A percentile compares a stretch with the other conserved stretches of the same genome.
These are phyloP conservation scores for Aristolochia californica DNA, from an alignment of 164 flowering plant genomes.

Conservation along the genomic window DNA sequence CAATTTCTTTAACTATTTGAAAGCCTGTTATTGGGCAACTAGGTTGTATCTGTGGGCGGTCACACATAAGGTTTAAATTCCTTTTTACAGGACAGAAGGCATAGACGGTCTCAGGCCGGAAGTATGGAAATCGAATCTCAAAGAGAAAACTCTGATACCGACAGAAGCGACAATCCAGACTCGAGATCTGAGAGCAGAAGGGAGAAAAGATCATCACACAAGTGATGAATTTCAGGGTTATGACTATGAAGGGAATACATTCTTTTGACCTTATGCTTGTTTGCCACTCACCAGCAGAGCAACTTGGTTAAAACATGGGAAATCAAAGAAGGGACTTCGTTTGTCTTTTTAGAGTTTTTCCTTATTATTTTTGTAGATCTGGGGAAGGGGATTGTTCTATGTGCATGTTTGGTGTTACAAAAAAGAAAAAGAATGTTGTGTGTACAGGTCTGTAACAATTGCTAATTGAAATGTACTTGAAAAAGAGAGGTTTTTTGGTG, in stretches of 20 bases:
- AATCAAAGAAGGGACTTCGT: not conserved
- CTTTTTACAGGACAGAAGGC: slow-evolving; percentile 62
- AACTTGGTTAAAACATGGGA: slow-evolving; percentile 1
- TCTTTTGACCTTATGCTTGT: slow-evolving; percentile 18
- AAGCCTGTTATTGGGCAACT: too few relatives aligned
- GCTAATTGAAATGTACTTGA: not conserved
- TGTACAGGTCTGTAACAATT: slow-evolving; percentile 14
- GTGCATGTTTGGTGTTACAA: slow-evolving; percentile 9
- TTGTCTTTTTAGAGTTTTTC: not conserved
- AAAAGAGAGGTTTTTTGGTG: not conserved
- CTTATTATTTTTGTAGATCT: slow-evolving; percentile 9
- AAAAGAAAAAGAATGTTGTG: slow-evolving; percentile 6
- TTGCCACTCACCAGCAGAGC: slow-evolving; percentile 5
- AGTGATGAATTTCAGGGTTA: slow-evolving; percentile 3
- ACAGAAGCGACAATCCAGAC: slow-evolving; percentile 56
- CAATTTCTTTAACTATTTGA: too few relatives aligned
- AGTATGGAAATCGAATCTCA: slow-evolving; percentile 65
- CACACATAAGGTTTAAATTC: not conserved
- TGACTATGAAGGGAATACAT: slow-evolving; percentile 10
- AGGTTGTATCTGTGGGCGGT: too few relatives aligned
- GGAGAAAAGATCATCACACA: slow-evolving; percentile 12
- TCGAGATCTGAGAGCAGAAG: slow-evolving; percentile 46
- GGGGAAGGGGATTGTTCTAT: slow-evolving; percentile 9
- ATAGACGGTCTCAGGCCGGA: slow-evolving; percentile 42
- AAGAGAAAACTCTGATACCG: slow-evolving; percentile 70